Evolutionary conservation across 1,284 basidiomycete genomes (phyloP).

Genomic region (Boletellus dicymbophilus): DNA sequence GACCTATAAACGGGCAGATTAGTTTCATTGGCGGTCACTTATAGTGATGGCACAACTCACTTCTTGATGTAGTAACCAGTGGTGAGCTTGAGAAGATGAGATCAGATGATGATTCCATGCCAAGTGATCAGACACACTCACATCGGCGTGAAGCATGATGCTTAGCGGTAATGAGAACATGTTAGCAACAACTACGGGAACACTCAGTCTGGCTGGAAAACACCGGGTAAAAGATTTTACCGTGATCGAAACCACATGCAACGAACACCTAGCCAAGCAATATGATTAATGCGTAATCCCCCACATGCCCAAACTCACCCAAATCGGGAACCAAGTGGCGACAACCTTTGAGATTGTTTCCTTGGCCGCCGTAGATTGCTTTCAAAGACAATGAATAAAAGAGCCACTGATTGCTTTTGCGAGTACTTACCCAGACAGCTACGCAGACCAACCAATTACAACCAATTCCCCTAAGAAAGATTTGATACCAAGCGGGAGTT

Average conservation of each 20-base stretch:
- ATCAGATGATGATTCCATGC: slow-evolving; percentile 5
- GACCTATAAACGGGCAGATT: slow-evolving; percentile 42
- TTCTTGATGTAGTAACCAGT: slow-evolving; percentile 65
- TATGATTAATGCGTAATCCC: not conserved
- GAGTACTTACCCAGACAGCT: slow-evolving; percentile 68
- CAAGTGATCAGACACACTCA: slow-evolving; percentile 32
- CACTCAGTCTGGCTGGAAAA: not conserved
- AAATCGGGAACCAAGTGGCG: slow-evolving; percentile 77
- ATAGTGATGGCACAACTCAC: slow-evolving; percentile 36
- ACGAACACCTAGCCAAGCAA: slow-evolving; percentile 59
- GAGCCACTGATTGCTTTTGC: not conserved
- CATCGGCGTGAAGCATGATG: slow-evolving; percentile 72
- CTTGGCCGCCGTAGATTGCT: slow-evolving; percentile 74
- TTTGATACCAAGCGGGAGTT: slow-evolving; percentile 71
- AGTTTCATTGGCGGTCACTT: not conserved
- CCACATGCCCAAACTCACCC: slow-evolving; percentile 41
- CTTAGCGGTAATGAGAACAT: slow-evolving; percentile 75
- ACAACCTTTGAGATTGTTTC: slow-evolving; percentile 77
- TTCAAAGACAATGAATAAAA: slow-evolving; percentile 8
- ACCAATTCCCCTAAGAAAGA: slow-evolving; percentile 75
- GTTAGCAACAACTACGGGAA: slow-evolving; percentile 57
- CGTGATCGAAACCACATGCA: slow-evolving; percentile 72
- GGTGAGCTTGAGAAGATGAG: slow-evolving; percentile 44
- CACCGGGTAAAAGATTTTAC: slow-evolving; percentile 35
- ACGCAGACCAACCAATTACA: slow-evolving; percentile 81